These are phyloP conservation scores for Gastrodia elata DNA, from an alignment of 106 monocot genomes.

Conservation along the genomic window DNA sequence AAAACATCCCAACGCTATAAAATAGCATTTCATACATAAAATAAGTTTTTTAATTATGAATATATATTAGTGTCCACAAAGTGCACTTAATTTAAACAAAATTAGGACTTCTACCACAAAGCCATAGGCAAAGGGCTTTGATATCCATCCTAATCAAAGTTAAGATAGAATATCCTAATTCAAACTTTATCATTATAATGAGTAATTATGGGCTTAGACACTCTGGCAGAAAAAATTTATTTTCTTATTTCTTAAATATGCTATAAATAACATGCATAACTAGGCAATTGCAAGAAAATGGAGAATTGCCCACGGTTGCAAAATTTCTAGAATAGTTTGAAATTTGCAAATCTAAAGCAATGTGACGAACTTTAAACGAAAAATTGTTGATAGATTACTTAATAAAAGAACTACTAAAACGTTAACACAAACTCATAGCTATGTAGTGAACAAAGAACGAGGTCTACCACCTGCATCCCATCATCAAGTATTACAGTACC, in stretches of 20 bases:
- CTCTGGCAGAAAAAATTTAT: neutral
- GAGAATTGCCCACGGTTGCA: neutral
- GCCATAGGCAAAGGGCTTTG: too few species aligned
- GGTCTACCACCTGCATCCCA: conserved; percentile 79
- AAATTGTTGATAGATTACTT: neutral
- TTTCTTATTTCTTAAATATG: neutral
- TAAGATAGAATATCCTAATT: too few species aligned
- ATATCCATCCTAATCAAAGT: too few species aligned
- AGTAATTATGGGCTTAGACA: neutral
- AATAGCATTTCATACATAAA: too few species aligned
- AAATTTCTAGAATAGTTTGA: neutral
- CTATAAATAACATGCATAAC: neutral
- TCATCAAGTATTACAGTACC: conserved; percentile 75
- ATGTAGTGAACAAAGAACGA: neutral
- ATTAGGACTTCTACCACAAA: too few species aligned
- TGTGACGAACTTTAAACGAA: neutral
- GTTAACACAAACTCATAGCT: neutral
- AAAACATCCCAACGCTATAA: too few species aligned
- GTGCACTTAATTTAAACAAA: too few species aligned
- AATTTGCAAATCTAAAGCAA: neutral
- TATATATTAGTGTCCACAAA: too few species aligned
- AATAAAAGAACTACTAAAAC: neutral
- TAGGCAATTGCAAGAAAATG: neutral
- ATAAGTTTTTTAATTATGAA: too few species aligned
- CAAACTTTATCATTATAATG: too few species aligned